phyloP scores from a whole-genome alignment of 768 basidiomycete species.

The Lactarius akahatsu region DNA sequence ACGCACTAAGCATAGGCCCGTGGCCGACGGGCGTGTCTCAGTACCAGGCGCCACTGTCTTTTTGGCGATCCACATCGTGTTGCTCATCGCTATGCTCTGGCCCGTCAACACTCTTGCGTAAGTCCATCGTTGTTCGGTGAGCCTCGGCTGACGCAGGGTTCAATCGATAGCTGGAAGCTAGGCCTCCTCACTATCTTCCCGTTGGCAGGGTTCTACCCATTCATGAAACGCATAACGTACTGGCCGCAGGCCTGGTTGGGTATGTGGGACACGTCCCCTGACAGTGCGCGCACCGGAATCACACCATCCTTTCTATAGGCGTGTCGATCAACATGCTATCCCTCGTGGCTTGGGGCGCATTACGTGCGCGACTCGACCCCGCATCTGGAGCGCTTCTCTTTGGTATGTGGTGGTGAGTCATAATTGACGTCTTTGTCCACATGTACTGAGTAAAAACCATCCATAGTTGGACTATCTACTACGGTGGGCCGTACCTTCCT shows the following conservation, averaged over 20 bases:
- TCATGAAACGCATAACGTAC: constrained; percentile 35
- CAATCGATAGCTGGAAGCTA: constrained; percentile 23
- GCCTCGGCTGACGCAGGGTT: not conserved
- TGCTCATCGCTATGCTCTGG: constrained; percentile 18
- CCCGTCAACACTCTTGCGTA: constrained; percentile 26
- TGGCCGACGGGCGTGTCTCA: constrained; percentile 29
- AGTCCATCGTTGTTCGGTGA: constrained; percentile 5
- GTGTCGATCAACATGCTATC: constrained; percentile 29
- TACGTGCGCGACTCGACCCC: not conserved
- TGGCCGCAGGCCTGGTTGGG: constrained; percentile 38
- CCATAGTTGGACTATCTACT: constrained; percentile 28
- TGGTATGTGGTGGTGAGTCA: constrained; percentile 13
- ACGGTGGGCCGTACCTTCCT: not conserved
- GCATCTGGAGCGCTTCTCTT: constrained; percentile 4
- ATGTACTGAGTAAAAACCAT: not conserved
- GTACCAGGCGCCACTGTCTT: constrained; percentile 27
- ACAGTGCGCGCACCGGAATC: not conserved
- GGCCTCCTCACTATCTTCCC: constrained; percentile 32
- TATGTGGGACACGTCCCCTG: constrained; percentile 5
- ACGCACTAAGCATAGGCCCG: constrained; percentile 30
- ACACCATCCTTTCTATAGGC: constrained; percentile 16
- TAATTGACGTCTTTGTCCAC: not conserved
- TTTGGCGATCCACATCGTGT: constrained; percentile 22
- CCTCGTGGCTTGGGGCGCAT: constrained; percentile 25
- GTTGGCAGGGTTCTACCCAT: constrained; percentile 32